phyloP scores from a whole-genome alignment of 164 flowering plant species.

The Magnolia officinalis region DNA sequence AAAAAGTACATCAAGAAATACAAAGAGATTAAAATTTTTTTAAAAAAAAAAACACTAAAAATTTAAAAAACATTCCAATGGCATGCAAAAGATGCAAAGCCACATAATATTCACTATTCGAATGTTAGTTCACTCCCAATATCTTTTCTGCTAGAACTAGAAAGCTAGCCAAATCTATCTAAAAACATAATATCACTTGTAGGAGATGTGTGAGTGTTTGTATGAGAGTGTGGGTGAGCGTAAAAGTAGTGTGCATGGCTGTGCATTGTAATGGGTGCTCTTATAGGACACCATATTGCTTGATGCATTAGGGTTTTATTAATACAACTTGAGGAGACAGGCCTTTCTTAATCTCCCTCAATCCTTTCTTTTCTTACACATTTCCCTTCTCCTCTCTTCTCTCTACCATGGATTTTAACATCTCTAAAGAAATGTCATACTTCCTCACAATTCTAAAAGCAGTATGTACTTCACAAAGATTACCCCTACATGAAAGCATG shows the following conservation, averaged over 20 bases:
- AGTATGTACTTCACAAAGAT: background rate
- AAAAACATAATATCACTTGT: background rate
- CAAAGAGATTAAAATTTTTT: background rate
- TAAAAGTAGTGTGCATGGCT: too few species aligned
- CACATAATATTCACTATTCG: background rate
- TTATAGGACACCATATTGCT: too few species aligned
- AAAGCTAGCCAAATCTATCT: background rate
- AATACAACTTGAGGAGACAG: too few species aligned
- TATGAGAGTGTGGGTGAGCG: background rate
- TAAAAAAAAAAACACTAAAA: too few species aligned
- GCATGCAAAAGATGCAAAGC: constrained; percentile 1
- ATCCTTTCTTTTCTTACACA: background rate
- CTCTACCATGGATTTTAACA: background rate
- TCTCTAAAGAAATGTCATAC: background rate
- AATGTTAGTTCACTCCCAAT: background rate
- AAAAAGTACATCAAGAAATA: background rate
- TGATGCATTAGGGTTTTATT: too few species aligned
- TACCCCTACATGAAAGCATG: background rate
- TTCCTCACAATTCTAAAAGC: too few species aligned
- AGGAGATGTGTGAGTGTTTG: background rate
- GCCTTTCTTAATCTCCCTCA: too few species aligned
- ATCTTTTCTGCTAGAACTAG: background rate
- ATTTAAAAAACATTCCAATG: background rate
- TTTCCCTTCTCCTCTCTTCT: background rate
- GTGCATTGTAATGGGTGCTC: too few species aligned